Base-by-base conservation (phyloP, 2,329 filamentous ascomycete genomes). In the Hymenoscyphus infarciens region DNA sequence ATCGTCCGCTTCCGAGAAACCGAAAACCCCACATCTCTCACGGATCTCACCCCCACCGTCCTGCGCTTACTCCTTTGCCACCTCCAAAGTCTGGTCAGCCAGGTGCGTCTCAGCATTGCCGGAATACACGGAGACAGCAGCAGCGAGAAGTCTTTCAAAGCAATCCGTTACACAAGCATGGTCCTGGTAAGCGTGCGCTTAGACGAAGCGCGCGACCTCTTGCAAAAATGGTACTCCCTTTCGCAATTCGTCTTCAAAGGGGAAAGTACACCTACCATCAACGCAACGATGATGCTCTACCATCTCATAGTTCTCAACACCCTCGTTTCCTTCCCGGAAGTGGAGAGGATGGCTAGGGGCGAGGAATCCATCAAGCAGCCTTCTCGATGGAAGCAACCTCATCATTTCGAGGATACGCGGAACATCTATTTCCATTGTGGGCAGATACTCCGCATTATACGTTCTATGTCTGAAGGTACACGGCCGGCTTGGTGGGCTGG, bases 51-150 rank as follows among this genome's bases (percentile, higher is more conserved):
- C 1, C 42, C 42, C 42, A 49, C 42, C 10, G 42, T 49, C 7
- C 42, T 49, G n/a, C 42, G 42, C 42, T 49, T 49, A 49, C 42
- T 49, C n/a, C 42, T 49, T 49, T 49, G 42, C n/a, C 42, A 49
- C 42, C n/a, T 49, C 7, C 42, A 49, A 25, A 49, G 42, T 49
- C 7, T 49, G 10, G 42, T 49, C n/a, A 49, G 42, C 42, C 42
- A 49, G 19, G 42, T 49, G 3, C 42, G 42, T 19, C 42, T 49
- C 42, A 49, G 42, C 19, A 49, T 49, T 11, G 42, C 42, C 42
- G 42, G 42, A 49, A 49, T 49, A 4, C n/a, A 49, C 6, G 42
- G 42, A 7, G 11, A 11, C n/a, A 49, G 19, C 42, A 49, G 10
- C 8, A 49, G 19, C 42, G 42, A 49, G 3, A 49, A 49, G 19